These are phyloP conservation scores for Irpex lacteus DNA, from an alignment of 1,284 basidiomycete genomes.

Conservation along the genomic window DNA sequence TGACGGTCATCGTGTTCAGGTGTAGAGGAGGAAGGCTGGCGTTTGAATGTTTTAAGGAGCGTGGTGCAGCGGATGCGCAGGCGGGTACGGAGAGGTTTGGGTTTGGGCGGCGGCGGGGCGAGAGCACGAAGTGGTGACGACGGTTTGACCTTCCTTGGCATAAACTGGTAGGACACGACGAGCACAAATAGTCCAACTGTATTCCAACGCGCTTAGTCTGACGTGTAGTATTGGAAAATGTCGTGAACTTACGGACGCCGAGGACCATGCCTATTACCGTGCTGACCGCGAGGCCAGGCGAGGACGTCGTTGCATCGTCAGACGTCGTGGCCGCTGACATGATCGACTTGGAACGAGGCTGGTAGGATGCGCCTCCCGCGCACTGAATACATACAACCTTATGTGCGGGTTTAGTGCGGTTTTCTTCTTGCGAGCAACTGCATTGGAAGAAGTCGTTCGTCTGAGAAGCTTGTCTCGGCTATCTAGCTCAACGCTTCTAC, in stretches of 20 bases:
- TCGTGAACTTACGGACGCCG: slow-evolving; percentile 22
- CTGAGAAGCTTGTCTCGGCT: neutral
- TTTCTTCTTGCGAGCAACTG: neutral
- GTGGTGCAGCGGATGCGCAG: slow-evolving; percentile 15
- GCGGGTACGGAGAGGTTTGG: slow-evolving; percentile 16
- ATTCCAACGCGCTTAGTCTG: neutral
- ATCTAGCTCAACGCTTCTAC: neutral
- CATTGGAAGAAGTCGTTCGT: neutral
- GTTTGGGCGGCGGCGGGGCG: slow-evolving; percentile 9
- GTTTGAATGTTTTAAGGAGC: slow-evolving; percentile 17
- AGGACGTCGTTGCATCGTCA: slow-evolving; percentile 4
- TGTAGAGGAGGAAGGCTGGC: slow-evolving; percentile 3
- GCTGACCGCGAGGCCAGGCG: slow-evolving; percentile 15
- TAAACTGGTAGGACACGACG: slow-evolving; percentile 26
- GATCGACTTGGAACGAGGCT: neutral
- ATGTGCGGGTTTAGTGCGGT: neutral
- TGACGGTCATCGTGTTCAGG: slow-evolving; percentile 1
- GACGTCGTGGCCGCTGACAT: slow-evolving; percentile 9
- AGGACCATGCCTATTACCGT: slow-evolving; percentile 27
- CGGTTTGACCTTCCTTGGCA: slow-evolving; percentile 17
- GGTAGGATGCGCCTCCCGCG: neutral
- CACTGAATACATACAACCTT: neutral
- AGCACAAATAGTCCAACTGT: slow-evolving; percentile 26
- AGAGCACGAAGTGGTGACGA: slow-evolving; percentile 6
- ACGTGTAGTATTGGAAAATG: neutral